Base-by-base conservation (phyloP, 306 rosid genomes). In the Herpetospermum pedunculosum region DNA sequence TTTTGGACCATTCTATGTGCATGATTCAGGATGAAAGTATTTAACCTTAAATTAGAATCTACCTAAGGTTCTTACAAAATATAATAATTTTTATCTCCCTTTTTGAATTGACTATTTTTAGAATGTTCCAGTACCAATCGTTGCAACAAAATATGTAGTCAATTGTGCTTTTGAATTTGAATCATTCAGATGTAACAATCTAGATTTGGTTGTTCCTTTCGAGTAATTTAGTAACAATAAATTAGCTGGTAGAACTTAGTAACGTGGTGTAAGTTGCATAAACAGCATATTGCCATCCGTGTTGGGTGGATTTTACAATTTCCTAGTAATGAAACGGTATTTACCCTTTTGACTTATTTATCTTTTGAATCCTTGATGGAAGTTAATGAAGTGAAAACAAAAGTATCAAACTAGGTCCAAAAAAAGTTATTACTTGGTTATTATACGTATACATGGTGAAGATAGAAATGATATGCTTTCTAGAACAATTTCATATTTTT, bases 401-500 rank as follows among this genome's bases (percentile, higher is more conserved):
- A 65, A 67, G 16, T 40, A 67, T 67, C 52, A 37, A 65, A 67
- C 10, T 68, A 12, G 53, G n/a, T 25, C 35, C 2, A 13, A 67
- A 67, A 52, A 4, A 67, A 23, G 12, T 35, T 65, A 11, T 65
- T 65, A 19, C 47, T 10, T 35, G 72, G 72, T 25, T 67, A 67
- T 67, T 23, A 5, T 21, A 25, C 53, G 8, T 68, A 40, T 12
- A 23, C 6, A 41, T 21, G 14, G 5, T 65, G 21, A 19, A 38
- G 32, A 65, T 37, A 5, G 35, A 41, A 41, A 67, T 41, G 21
- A 67, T 23, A 12, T 7, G 41, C 23, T 54, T 73, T 35, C 30
- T 60, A 34, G 13, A 34, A 64, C 49, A 32, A 60, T 19, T 54
- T 60, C 68, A 69, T 30, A 4, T 81, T 82, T 85, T n/a, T n/a